Evolutionary conservation across 208 protist genomes (phyloP).

Genomic region (Leishmania tarentolae): DNA sequence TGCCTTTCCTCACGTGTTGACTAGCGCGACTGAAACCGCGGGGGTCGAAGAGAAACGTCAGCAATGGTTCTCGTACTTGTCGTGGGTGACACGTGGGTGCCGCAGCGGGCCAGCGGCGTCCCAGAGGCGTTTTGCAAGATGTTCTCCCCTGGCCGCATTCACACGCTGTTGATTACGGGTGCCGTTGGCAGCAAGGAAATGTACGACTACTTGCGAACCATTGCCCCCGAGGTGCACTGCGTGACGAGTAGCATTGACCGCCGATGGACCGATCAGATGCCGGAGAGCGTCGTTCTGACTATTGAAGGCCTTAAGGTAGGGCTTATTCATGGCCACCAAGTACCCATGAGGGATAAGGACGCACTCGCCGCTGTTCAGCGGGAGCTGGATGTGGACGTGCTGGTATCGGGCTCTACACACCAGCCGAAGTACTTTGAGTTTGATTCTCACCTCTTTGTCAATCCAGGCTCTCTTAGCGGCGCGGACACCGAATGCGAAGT

Average conservation of each 20-base stretch:
- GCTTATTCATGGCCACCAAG: conserved; percentile 97
- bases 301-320: conserved; percentile 98
- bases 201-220: conserved; percentile 95
- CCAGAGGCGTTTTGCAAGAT: conserved; percentile 96
- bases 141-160: conserved; percentile 96
- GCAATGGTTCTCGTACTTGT: conserved; percentile 96
- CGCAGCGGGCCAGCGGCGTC: conserved; percentile 93
- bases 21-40: too few relatives aligned
- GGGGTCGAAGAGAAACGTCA: background rate
- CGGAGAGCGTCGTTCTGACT: conserved; percentile 93
- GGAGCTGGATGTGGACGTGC: conserved; percentile 98
- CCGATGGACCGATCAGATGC: conserved; percentile 46
- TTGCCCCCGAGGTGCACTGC: conserved; percentile 96
- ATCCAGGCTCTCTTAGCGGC: conserved; percentile 99
- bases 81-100: conserved; percentile 99
- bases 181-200: conserved; percentile 96
- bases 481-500: conserved; percentile 76
- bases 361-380: conserved; percentile 94
- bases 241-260: conserved; percentile 97
- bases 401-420: conserved; percentile 96
- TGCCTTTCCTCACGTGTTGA: background rate
- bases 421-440: conserved; percentile 90
- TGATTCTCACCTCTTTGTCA: conserved; percentile 98
- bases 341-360: conserved; percentile 96
- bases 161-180: conserved; percentile 98